These are phyloP conservation scores for Scheffersomyces illinoinensis DNA, from an alignment of 1,139 yeast species.

Conservation along the genomic window DNA sequence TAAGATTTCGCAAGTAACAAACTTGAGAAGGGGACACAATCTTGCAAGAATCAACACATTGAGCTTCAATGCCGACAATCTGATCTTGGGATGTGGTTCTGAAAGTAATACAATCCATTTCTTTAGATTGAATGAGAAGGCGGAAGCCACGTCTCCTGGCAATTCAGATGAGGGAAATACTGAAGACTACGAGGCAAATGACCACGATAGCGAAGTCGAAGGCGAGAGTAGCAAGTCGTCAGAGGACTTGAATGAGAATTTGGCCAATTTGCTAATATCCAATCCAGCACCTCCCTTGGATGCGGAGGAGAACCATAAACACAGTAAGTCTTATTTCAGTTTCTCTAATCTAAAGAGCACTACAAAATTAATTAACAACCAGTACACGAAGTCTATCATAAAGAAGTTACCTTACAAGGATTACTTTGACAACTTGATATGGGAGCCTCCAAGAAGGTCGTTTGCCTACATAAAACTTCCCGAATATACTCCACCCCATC, in stretches of 20 bases:
- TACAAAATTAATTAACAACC: slow-evolving; percentile 29
- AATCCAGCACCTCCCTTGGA: slow-evolving; percentile 18
- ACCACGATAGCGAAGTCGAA: slow-evolving; percentile 4
- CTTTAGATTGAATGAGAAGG: slow-evolving; percentile 40
- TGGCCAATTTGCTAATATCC: slow-evolving; percentile 42
- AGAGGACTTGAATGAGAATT: slow-evolving; percentile 45
- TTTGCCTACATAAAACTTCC: slow-evolving; percentile 45
- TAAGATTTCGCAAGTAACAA: slow-evolving; percentile 40
- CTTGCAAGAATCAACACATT: slow-evolving; percentile 56
- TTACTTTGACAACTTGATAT: slow-evolving; percentile 42
- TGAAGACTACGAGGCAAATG: slow-evolving; percentile 3
- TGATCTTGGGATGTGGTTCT: slow-evolving; percentile 64
- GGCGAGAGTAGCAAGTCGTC: slow-evolving; percentile 18
- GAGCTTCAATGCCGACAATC: slow-evolving; percentile 51
- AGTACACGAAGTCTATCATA: slow-evolving; percentile 39
- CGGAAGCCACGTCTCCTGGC: neutral
- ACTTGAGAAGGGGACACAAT: slow-evolving; percentile 71
- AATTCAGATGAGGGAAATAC: slow-evolving; percentile 4
- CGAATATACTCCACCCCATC: slow-evolving; percentile 24
- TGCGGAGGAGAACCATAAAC: slow-evolving; percentile 8
- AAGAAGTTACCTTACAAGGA: slow-evolving; percentile 45
- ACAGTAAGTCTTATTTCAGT: slow-evolving; percentile 15
- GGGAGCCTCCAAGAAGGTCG: slow-evolving; percentile 48
- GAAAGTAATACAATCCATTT: slow-evolving; percentile 71
- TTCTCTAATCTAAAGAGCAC: slow-evolving; percentile 18